Evolutionary conservation across 2,329 filamentous ascomycete genomes (phyloP), one percentile per base, ranked within the genome.

Genomic region (Celoporthe dispersa): DNA sequence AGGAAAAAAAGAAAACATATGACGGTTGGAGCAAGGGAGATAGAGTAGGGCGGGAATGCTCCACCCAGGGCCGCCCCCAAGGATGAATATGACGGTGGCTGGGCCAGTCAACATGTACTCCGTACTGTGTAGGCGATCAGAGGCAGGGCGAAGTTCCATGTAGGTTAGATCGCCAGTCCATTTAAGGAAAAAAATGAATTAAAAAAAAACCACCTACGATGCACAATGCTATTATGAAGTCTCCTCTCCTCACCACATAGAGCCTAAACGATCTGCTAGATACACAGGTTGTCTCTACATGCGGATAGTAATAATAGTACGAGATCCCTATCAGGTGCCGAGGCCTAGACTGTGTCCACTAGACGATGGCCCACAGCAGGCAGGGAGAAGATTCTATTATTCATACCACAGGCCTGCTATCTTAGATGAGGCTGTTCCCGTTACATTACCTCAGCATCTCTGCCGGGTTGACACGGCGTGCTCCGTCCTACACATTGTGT

Each of bases 51-150:
- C 64, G 41, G 37, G 31, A 33, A 31, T 35, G 35, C 48, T 41
- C 64, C 64, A 66, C 48, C 44, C 8, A 55, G 33, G 14, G n/a
- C 22, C 7, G 64, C 60, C 11, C 9, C 31, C 44, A n/a, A 48
- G 44, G 44, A 48, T 48, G 59, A 41, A 59, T 44, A 31, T 60
- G 33, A 59, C 60, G 60, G 60, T 66, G 64, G 64, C 64, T 66
- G 64, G 64, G 53, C 64, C 64, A 66, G 64, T 66, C 22, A 41
- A 41, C n/a, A n/a, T n/a, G n/a, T n/a, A n/a, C n/a, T n/a, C n/a
- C n/a, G n/a, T n/a, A n/a, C 31, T 28, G 25, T 41, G 48, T 28
- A 16, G 62, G 39, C 25, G 28, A 37, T 22, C 16, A 9, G 19
- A 64, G 33, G 39, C 62, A 64, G 39, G 31, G 41, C 41, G 44